These are phyloP conservation scores for Colletotrichum australisinense DNA, from an alignment of 2,329 filamentous ascomycete genomes.

Conservation along the genomic window DNA sequence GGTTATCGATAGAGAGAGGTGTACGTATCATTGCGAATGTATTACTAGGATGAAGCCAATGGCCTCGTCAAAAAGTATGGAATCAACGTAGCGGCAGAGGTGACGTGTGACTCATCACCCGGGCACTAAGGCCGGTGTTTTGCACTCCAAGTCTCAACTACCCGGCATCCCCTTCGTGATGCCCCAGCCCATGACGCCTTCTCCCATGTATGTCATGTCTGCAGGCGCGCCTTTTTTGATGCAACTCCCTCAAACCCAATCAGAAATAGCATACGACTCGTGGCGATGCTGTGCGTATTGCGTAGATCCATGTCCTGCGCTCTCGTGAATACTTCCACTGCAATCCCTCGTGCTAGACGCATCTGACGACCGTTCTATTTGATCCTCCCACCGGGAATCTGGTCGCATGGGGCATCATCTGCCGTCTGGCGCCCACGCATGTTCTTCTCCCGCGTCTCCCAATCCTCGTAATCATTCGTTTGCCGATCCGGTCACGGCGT, in stretches of 20 bases:
- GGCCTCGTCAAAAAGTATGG: no score
- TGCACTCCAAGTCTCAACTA: neutral
- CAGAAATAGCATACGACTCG: neutral
- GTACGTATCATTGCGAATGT: no score
- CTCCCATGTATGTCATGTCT: neutral
- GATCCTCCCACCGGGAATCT: slow-evolving; percentile 11
- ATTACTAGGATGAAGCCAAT: no score
- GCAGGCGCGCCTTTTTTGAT: neutral
- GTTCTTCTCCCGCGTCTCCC: slow-evolving; percentile 21
- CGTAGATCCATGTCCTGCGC: neutral
- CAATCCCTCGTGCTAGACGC: neutral
- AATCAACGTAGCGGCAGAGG: neutral
- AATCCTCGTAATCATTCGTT: slow-evolving; percentile 21
- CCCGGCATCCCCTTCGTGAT: slow-evolving; percentile 4
- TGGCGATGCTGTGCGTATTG: neutral
- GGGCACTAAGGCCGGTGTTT: neutral
- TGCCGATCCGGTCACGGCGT: slow-evolving; percentile 5
- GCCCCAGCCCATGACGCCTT: neutral
- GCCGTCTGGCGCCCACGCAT: slow-evolving; percentile 22
- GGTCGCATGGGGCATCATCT: neutral
- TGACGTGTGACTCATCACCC: neutral
- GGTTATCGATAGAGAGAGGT: no score
- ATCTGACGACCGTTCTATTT: neutral
- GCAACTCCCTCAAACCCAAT: neutral
- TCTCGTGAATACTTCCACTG: neutral